Base-by-base conservation (phyloP, 108 stramenopile genomes). In the Nitzschia palea region DNA sequence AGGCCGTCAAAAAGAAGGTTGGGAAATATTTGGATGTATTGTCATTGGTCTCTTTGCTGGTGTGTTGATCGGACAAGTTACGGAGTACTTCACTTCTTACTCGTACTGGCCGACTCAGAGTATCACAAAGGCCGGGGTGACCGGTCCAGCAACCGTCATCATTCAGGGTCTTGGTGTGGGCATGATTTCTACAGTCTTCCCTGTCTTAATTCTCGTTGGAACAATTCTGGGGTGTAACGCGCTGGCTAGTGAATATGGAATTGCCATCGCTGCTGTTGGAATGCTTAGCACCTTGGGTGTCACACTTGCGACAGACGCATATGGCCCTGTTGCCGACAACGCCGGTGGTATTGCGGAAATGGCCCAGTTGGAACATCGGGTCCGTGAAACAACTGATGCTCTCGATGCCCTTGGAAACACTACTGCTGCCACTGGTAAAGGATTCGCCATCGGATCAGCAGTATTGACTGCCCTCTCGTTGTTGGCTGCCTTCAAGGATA, bases 311-410 rank as follows among this genome's bases (percentile, higher is more conserved):
- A 97, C 93, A 20, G 96, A 98, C 63, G 95, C 94, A 9, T 98
- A 96, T 63, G 96, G 96, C n/a, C 94, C 96, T 32, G 85, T 97
- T 58, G 92, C 93, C 25, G 96, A 97, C 77, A 97, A 97, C 78
- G 96, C 96, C 51, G 96, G 96, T 40, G 96, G 96, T 35, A 93
- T 97, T 69, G 97, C 97, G 6, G 97, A 98, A 87, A 98, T 98
- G 97, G 94, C 93, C 26, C 79, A 92, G 54, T 57, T 95, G 9
- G 85, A 82, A 37, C 78, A 86, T 50, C 63, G 70, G 36, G 96
- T 98, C 44, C 89, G 97, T 18, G 85, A 90, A 43, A 95, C 86
- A 44, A 98, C 97, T 31, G 97, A 98, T 62, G 86, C 95, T 26
- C 83, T 98, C 23, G 97, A 98, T 77, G 94, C 97, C 18, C 90